phyloP scores from a whole-genome alignment of 169 alveolate genomes.

The Eimeria zaria region DNA sequence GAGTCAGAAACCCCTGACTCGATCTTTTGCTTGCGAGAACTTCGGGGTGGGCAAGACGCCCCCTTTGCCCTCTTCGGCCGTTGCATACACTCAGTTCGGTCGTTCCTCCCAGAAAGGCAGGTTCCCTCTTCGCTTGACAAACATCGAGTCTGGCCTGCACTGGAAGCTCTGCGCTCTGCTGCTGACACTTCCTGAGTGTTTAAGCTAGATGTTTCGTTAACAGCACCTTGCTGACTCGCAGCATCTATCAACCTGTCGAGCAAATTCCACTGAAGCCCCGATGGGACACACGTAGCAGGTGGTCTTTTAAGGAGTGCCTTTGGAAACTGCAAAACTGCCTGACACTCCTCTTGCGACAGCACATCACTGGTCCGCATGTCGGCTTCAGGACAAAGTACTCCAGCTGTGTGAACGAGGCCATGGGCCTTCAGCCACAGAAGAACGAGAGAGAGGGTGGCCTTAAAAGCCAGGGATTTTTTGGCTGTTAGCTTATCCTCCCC shows the following conservation, averaged over 20 bases:
- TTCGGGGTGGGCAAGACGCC: slow-evolving; percentile 12
- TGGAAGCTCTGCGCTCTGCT: slow-evolving; percentile 3
- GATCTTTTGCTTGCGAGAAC: not conserved
- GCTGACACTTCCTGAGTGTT: not conserved
- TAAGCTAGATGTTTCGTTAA: not conserved
- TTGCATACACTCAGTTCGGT: not conserved
- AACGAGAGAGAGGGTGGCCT: slow-evolving; percentile 69
- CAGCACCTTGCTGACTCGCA: not conserved
- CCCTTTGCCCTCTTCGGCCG: slow-evolving; percentile 18
- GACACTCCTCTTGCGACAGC: slow-evolving; percentile 68
- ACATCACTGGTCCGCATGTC: slow-evolving; percentile 30
- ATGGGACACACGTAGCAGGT: not conserved
- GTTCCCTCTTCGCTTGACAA: not conserved
- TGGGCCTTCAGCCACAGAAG: slow-evolving; percentile 60
- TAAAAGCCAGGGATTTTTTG: slow-evolving; percentile 33
- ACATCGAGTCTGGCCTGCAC: slow-evolving; percentile 3
- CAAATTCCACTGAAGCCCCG: slow-evolving; percentile 38
- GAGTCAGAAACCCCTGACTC: not conserved
- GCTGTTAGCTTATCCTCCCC: not conserved
- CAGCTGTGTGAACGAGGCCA: slow-evolving; percentile 67
- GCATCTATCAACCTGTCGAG: slow-evolving; percentile 59
- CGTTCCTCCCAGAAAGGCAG: not conserved
- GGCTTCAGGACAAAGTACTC: slow-evolving; percentile 56
- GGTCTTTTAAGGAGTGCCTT: slow-evolving; percentile 18
- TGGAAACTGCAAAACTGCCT: slow-evolving; percentile 13